phyloP scores from a whole-genome alignment of 2,329 filamentous ascomycete genomes.

The Curvularia sp. region DNA sequence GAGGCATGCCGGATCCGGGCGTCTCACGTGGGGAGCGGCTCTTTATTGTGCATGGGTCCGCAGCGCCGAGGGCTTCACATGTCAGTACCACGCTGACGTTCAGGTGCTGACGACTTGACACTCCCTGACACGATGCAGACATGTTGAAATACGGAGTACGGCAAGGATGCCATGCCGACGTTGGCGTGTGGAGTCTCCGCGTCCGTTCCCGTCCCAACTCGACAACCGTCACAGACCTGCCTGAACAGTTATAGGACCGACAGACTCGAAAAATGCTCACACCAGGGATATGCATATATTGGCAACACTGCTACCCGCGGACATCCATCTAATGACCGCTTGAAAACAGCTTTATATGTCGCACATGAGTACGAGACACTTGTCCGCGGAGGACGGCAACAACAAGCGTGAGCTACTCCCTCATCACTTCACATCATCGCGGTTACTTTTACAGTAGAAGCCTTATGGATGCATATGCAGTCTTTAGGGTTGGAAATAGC shows the following conservation, averaged over 20 bases:
- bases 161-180: not conserved
- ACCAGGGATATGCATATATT: slow-evolving; percentile 7
- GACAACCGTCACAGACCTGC: slow-evolving; percentile 60
- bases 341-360: slow-evolving; percentile 59
- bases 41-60: not conserved
- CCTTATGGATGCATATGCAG: not conserved
- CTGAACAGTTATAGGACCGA: slow-evolving; percentile 64
- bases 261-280: not conserved
- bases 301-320: slow-evolving; percentile 33
- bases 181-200: slow-evolving; percentile 18
- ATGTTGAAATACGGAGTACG: not conserved
- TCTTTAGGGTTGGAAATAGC: not conserved
- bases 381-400: slow-evolving; percentile 62
- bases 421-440: not conserved
- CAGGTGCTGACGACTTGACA: slow-evolving; percentile 23
- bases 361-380: slow-evolving; percentile 65
- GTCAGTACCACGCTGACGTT: slow-evolving; percentile 24
- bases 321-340: slow-evolving; percentile 32
- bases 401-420: slow-evolving; percentile 59
- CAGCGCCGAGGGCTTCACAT: slow-evolving; percentile 15
- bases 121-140: slow-evolving; percentile 3
- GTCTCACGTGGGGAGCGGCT: slow-evolving; percentile 21
- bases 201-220: slow-evolving; percentile 11
- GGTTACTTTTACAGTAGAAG: not conserved
- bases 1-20: slow-evolving; percentile 31